A percentile compares a stretch with the other conserved stretches of the same genome.
phyloP scores from a whole-genome alignment of 305 asterid species.

The Fraxinus platypoda region DNA sequence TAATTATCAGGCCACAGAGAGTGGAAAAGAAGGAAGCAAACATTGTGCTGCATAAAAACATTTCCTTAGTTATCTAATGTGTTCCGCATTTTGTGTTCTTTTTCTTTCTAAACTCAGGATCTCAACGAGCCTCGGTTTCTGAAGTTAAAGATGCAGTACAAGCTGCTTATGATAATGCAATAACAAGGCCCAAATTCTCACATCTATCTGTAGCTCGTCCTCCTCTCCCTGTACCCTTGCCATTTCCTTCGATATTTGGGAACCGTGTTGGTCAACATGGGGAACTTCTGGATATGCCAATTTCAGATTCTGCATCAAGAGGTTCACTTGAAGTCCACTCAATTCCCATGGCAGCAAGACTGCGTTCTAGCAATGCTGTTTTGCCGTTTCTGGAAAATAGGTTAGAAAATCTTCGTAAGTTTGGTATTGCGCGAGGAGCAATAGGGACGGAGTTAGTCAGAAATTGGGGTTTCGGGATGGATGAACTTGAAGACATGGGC shows the following conservation, averaged over 20 bases:
- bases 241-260: slow-evolving; percentile 78
- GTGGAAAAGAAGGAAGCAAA: neutral
- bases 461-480: slow-evolving; percentile 82
- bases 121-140: slow-evolving; percentile 54
- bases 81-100: neutral
- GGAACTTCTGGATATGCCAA: slow-evolving; percentile 48
- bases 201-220: slow-evolving; percentile 68
- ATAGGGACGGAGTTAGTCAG: slow-evolving; percentile 55
- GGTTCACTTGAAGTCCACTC: slow-evolving; percentile 87
- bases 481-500: slow-evolving; percentile 68
- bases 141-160: slow-evolving; percentile 69
- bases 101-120: slow-evolving; percentile 41
- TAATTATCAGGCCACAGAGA: neutral
- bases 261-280: slow-evolving; percentile 61
- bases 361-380: slow-evolving; percentile 74
- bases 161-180: slow-evolving; percentile 47
- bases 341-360: slow-evolving; percentile 83
- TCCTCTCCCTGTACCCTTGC: slow-evolving; percentile 91
- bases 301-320: slow-evolving; percentile 38
- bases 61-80: neutral
- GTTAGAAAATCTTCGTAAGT: slow-evolving; percentile 57
- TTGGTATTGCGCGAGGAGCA: slow-evolving; percentile 70
- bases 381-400: slow-evolving; percentile 70
- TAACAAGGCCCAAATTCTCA: slow-evolving; percentile 60
- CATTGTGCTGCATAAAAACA: neutral